phyloP scores from a whole-genome alignment of 2,329 filamentous ascomycete genomes.

The Sphaerulina musiva region DNA sequence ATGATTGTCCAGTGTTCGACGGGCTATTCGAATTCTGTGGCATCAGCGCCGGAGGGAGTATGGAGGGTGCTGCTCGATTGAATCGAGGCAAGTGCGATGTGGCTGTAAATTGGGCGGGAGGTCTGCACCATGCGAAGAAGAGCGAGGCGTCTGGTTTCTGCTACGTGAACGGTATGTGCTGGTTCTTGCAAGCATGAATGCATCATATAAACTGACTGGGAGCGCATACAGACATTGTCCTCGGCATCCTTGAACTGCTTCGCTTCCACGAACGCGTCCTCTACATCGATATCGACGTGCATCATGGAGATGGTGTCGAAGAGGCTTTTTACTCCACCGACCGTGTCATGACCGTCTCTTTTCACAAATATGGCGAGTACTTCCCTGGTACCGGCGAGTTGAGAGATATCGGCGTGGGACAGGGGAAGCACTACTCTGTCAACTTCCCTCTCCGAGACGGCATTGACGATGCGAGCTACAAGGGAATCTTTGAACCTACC shows the following conservation, averaged over 20 bases:
- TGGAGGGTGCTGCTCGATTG: slow-evolving; percentile 63
- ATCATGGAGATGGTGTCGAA: slow-evolving; percentile 63
- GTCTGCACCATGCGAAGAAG: slow-evolving; percentile 46
- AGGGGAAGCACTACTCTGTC: slow-evolving; percentile 61
- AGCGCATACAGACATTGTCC: slow-evolving; percentile 51
- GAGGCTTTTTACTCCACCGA: slow-evolving; percentile 67
- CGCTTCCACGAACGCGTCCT: slow-evolving; percentile 59
- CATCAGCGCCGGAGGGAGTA: slow-evolving; percentile 62
- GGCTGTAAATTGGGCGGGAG: slow-evolving; percentile 50
- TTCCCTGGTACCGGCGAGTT: slow-evolving; percentile 65
- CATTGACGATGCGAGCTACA: slow-evolving; percentile 62
- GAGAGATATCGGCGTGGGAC: slow-evolving; percentile 61
- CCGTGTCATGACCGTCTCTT: slow-evolving; percentile 64
- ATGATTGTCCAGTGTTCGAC: slow-evolving; percentile 59
- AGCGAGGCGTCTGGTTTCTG: slow-evolving; percentile 44
- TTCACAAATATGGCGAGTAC: slow-evolving; percentile 68
- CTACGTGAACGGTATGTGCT: slow-evolving; percentile 41
- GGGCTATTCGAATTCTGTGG: slow-evolving; percentile 65
- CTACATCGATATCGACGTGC: slow-evolving; percentile 62
- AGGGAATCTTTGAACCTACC: slow-evolving; percentile 61
- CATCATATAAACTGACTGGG: slow-evolving; percentile 1
- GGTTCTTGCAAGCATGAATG: not conserved
- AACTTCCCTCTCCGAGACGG: slow-evolving; percentile 65
- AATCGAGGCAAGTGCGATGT: slow-evolving; percentile 64
- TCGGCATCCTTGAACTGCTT: slow-evolving; percentile 59